Base-by-base conservation (phyloP, 2,329 filamentous ascomycete genomes). In the Myriosclerotinia scirpicola region DNA sequence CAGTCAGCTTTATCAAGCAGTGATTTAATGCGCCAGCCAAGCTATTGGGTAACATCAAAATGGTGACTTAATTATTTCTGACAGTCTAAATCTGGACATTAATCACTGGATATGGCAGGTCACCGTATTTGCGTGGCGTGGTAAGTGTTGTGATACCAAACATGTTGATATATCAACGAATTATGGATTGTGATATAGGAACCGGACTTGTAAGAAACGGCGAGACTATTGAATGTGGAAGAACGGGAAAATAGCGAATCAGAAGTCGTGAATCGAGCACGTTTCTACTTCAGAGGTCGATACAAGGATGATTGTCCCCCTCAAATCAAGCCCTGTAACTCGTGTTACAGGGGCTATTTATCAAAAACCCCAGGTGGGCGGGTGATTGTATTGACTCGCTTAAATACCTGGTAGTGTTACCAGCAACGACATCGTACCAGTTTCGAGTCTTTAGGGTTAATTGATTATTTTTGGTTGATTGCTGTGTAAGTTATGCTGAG, bases 351-450 rank as follows among this genome's bases (percentile, higher is more conserved):
- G 20, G 30, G 20, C 6, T 22, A 1, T 59, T 22, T 48, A 59
- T 56, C 53, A 48, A 26, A 64, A 17, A 14, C n/a, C 17, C 38
- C 40, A 9, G 34, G 17, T 34, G 54, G 42, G 38, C 48, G 36
- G 44, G 26, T 38, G 34, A 34, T 26, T 52, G 54, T 59, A 59
- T 65, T 65, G 63, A 65, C 52, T 65, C 42, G 63, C 42, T 59
- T 65, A 38, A 38, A 14, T 15, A 17, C 46, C 7, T 50, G 22
- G 26, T 48, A 34, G 30, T 54, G 60, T 30, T 60, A 26, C 44
- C 30, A 60, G 26, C 15, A 44, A 50, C 30, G 14, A 26, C 20
- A 50, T 40, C 15, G 36, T 59, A 59, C 54, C 63, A 59, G 40
- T 20, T 36, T 40, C 7, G n/a, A 36, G 42, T 6, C 20, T 34